Base-by-base conservation (phyloP, 345 rosid genomes). In the Mangifera indica region DNA sequence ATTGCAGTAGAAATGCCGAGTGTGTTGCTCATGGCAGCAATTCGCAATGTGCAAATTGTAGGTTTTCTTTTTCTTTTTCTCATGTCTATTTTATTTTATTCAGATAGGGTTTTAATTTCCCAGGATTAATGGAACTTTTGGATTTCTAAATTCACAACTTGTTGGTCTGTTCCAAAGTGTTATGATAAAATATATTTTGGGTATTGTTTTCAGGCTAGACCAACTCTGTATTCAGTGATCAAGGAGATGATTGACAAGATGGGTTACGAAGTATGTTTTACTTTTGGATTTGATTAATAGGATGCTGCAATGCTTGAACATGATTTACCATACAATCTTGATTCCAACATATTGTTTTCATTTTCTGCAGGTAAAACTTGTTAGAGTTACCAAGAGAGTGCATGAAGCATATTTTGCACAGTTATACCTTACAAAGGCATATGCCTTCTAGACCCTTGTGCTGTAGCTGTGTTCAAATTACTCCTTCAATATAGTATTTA, bases 1-100 rank as follows among this genome's bases (percentile, higher is more conserved):
- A 53, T 77, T 87, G 89, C 94, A 94, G 98, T 89, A 94, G 98
- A 94, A 85, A 90, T 92, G 97, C 97, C 97, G 9, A 92, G 98
- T 74, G 91, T 83, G 44, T 84, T 94, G 78, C 98, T 92, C 53
- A 90, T 94, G 97, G 98, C 97, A 69, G 98, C 98, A 25, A 77
- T 94, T 77, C 91, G 88, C 67, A 89, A 94, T 79, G 90, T 90
- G 70, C 93, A 86, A 69, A 89, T 87, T 84, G 98, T 94, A 89
- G 69, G 90, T 66, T n/a, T 73, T 69, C 3, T 11, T 22, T 44
- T 44, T n/a, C 57, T 60, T n/a, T 8, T 14, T 11, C 44, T 20
- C 69, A 25, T 62, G 40, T 58, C 8, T 54, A 11, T 6, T 40
- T 7, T 18, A 2, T 45, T 45, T 45, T 15, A 13, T 64, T 62